Base-by-base conservation (phyloP, 805 yeast genomes). In the Candida argentea region DNA sequence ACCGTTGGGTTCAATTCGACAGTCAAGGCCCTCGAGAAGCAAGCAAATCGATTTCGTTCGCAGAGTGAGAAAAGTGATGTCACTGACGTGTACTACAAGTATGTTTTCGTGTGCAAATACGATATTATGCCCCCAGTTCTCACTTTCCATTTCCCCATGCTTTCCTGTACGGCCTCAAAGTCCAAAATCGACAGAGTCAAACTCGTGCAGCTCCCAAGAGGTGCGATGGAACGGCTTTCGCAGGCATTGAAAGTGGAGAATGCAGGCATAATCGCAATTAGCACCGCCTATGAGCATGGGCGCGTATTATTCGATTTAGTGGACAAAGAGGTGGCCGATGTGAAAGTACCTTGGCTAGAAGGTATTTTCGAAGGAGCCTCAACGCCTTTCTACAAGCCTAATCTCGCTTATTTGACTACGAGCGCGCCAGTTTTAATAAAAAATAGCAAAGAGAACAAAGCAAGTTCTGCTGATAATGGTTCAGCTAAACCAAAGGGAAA, bases 101-200 rank as follows among this genome's bases (percentile, higher is more conserved):
- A 60, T 34, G 61, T 79, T 4, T 73, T 78, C 50, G 80, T 76
- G 11, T 72, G 82, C 37, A 74, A 68, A 37, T 48, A 55, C n/a
- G 82, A 76, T 33, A 60, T 67, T 4, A 46, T 50, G 8, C 73
- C 82, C 1, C 37, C 52, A 1, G 50, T 79, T 2, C 40, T 79
- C 22, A 53, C 69, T 4, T 65, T 68, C 34, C 77, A 70, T 27
- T 60, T 79, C 23, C 89, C 89, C 0, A 52, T 67, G 3, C 47
- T 80, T 20, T 48, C 72, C 15, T 65, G 52, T 30, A 55, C 71
- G 15, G 64, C 80, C 0, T 57, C 65, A 0, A 27, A 27, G 14
- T 41, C 55, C 0, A 7, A 8, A 8, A 22, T 33, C 3, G 35
- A 36, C 4, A 35, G 39, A 4, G 73, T 73, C 4, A 76, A 72